Percentiles rank a stretch among this genome's conserved stretches.
Evolutionary conservation across 257 asterid species (phyloP).

Genomic region (Cruciata laevipes): DNA sequence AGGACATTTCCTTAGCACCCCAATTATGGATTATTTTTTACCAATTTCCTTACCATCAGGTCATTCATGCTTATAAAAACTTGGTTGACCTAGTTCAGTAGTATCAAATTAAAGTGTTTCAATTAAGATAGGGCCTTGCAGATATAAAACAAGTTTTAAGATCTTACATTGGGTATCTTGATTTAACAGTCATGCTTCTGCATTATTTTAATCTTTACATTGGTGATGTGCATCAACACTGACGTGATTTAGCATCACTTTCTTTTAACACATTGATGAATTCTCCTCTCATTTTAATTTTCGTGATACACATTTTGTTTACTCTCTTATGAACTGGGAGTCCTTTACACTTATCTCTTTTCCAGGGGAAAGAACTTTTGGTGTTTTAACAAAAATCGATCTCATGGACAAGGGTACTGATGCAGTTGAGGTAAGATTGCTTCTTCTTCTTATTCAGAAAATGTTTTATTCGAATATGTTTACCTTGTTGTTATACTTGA

Average conservation of each 20-base stretch:
- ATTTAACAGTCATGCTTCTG: not conserved
- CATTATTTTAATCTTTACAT: not conserved
- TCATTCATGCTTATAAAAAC: not conserved
- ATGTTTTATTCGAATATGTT: not conserved
- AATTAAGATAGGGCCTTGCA: not conserved
- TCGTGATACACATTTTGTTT: not conserved
- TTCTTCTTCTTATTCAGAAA: not conserved
- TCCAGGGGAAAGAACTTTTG: constrained; percentile 90
- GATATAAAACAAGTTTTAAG: not conserved
- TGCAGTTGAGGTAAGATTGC: constrained; percentile 74
- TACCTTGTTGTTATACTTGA: not conserved
- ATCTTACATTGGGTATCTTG: not conserved
- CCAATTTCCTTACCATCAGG: not conserved
- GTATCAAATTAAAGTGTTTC: not conserved
- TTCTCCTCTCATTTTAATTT: not conserved
- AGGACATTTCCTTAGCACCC: not conserved
- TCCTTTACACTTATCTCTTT: constrained; percentile 4
- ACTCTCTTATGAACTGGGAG: not conserved
- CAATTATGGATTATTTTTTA: not conserved
- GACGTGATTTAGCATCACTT: not conserved
- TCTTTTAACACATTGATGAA: not conserved
- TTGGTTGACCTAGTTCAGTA: not conserved
- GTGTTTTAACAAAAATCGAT: constrained; percentile 81
- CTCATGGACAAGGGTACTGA: constrained; percentile 99
- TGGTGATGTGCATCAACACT: not conserved